phyloP scores from a whole-genome alignment of 1,284 basidiomycete genomes.

The Rhodotorula glutinis region DNA sequence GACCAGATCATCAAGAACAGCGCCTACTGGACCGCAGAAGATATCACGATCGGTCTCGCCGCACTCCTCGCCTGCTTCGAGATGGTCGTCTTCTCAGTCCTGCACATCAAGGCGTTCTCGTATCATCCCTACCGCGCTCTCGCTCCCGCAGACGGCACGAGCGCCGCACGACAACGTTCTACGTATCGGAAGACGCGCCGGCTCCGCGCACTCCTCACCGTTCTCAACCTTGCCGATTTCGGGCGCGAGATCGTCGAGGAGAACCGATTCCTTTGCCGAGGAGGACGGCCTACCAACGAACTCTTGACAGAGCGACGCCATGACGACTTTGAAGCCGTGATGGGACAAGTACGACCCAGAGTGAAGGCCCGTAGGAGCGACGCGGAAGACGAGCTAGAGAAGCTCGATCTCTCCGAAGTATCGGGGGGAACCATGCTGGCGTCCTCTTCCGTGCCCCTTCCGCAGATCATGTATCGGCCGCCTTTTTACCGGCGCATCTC shows the following conservation, averaged over 20 bases:
- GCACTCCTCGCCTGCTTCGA: constrained; percentile 62
- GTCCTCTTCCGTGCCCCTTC: too few species aligned
- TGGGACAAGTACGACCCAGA: not conserved
- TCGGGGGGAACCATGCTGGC: too few species aligned
- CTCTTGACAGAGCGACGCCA: not conserved
- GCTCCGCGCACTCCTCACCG: constrained; percentile 12
- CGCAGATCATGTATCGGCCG: too few species aligned
- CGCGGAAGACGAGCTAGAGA: not conserved
- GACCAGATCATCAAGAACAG: constrained; percentile 60
- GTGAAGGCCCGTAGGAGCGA: not conserved
- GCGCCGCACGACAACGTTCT: not conserved
- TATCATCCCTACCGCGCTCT: constrained; percentile 59
- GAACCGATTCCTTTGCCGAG: constrained; percentile 11
- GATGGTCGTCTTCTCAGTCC: constrained; percentile 59
- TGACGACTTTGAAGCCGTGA: constrained; percentile 12
- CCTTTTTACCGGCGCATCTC: too few species aligned
- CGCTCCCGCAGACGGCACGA: too few species aligned
- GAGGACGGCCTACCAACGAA: constrained; percentile 10
- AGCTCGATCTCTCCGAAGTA: too few species aligned
- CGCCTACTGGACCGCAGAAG: constrained; percentile 60
- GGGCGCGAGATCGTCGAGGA: constrained; percentile 15
- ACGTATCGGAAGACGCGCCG: constrained; percentile 11
- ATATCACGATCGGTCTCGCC: constrained; percentile 69
- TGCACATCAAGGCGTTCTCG: constrained; percentile 71
- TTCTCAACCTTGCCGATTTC: constrained; percentile 14